These are phyloP conservation scores for Peterozyma toletana DNA, from an alignment of 805 yeast species.

Conservation along the genomic window DNA sequence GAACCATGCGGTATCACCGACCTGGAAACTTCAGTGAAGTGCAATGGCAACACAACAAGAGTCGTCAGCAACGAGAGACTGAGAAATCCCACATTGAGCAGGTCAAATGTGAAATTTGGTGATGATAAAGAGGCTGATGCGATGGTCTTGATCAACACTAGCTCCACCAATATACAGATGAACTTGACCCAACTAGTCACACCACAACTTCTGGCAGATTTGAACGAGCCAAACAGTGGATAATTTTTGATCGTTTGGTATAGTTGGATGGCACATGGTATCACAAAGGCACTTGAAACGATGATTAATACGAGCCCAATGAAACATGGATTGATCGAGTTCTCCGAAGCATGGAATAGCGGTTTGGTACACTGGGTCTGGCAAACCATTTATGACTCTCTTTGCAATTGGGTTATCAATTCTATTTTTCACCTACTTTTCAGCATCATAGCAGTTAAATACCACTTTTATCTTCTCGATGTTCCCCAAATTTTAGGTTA, in stretches of 20 bases:
- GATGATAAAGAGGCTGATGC: background rate
- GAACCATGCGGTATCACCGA: conserved; percentile 29
- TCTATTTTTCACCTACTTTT: too few species aligned
- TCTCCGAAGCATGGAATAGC: background rate
- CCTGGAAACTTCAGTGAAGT: conserved; percentile 33
- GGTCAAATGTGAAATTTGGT: background rate
- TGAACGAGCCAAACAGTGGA: background rate
- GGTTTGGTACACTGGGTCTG: too few species aligned
- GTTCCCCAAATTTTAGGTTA: too few species aligned
- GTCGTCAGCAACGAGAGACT: conserved; percentile 10
- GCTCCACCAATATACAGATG: background rate
- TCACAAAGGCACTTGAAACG: background rate
- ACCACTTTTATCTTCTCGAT: too few species aligned
- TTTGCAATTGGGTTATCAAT: too few species aligned
- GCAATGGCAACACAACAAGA: conserved; percentile 31
- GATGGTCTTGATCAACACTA: too few species aligned
- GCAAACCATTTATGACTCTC: too few species aligned
- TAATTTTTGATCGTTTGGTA: background rate
- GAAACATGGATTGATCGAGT: background rate
- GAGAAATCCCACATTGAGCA: conserved; percentile 8
- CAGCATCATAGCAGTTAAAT: too few species aligned
- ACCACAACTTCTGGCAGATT: background rate
- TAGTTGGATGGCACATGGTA: background rate
- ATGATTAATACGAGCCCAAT: background rate
- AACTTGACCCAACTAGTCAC: background rate